A percentile compares a stretch with the other conserved stretches of the same genome.
These are phyloP conservation scores for Pinus tabuliformis DNA, from an alignment of 75 land plant species.

Conservation along the genomic window DNA sequence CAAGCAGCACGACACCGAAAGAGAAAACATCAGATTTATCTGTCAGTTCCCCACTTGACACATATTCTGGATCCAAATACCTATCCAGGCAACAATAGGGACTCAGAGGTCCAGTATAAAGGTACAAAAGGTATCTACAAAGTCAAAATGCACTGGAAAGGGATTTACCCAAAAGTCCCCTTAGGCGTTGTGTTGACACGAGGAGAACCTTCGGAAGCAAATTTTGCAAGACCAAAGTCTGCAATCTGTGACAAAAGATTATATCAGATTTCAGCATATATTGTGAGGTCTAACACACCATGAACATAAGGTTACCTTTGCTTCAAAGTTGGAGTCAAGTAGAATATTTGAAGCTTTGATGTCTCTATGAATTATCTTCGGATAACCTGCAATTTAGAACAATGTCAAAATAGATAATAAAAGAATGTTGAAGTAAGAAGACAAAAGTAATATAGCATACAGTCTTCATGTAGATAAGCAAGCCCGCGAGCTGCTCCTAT, in stretches of 20 bases:
- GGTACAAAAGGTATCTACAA: not conserved
- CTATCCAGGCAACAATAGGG: constrained; percentile 19
- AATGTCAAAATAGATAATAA: not conserved
- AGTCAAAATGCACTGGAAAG: no score
- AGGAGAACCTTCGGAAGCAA: constrained; percentile 21
- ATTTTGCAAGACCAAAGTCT: constrained; percentile 92
- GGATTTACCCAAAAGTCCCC: no score
- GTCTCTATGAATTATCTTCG: constrained; percentile 71
- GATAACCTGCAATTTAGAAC: constrained; percentile 44
- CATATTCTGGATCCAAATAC: constrained; percentile 89
- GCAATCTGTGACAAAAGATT: constrained; percentile 31
- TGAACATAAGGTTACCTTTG: no score
- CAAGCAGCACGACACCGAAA: constrained; percentile 63
- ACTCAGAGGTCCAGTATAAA: not conserved
- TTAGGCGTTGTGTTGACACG: no score
- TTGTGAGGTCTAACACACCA: no score
- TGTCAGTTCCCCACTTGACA: constrained; percentile 80
- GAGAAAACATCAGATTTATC: constrained; percentile 95
- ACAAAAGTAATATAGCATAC: no score
- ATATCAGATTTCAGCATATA: no score
- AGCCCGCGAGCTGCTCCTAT: no score
- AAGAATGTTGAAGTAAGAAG: not conserved
- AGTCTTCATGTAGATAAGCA: no score
- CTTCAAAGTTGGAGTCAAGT: constrained; percentile 43
- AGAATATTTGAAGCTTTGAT: constrained; percentile 41